These are phyloP conservation scores for Delonix regia DNA, from an alignment of 306 rosid genomes.

Conservation along the genomic window DNA sequence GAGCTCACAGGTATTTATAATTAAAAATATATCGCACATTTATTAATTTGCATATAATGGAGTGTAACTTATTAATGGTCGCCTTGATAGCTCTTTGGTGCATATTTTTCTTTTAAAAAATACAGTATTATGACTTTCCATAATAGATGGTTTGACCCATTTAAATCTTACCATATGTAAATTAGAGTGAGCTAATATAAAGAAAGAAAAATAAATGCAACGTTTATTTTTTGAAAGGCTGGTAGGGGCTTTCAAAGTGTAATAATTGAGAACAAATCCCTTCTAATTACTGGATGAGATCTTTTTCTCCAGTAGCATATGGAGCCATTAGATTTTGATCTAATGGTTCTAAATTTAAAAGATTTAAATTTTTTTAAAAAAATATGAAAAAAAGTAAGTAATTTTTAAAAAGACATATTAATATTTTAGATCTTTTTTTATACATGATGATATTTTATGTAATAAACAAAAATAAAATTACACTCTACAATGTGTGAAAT, in stretches of 20 bases:
- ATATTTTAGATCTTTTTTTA: no score
- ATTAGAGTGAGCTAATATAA: neutral
- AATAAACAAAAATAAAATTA: no score
- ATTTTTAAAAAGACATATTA: no score
- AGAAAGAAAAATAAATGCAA: conserved; percentile 27
- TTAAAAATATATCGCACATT: conserved; percentile 7
- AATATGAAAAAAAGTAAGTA: no score
- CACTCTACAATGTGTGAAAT: no score
- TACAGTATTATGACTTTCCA: conserved; percentile 11
- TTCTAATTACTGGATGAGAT: no score
- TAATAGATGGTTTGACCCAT: conserved; percentile 20
- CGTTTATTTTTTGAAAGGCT: conserved; percentile 4
- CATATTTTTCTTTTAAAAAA: neutral
- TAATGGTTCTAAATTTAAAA: no score
- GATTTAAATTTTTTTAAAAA: no score
- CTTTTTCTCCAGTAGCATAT: no score
- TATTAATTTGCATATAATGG: conserved; percentile 19
- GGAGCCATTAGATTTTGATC: no score
- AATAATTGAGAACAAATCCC: no score
- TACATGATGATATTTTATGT: no score
- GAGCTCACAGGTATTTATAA: conserved; percentile 17
- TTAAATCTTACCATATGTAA: conserved; percentile 12
- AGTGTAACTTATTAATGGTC: neutral
- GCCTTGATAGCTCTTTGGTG: neutral
- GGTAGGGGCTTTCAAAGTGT: neutral